Evolutionary conservation across 306 rosid genomes (phyloP).

Genomic region (Nissolia schottii): DNA sequence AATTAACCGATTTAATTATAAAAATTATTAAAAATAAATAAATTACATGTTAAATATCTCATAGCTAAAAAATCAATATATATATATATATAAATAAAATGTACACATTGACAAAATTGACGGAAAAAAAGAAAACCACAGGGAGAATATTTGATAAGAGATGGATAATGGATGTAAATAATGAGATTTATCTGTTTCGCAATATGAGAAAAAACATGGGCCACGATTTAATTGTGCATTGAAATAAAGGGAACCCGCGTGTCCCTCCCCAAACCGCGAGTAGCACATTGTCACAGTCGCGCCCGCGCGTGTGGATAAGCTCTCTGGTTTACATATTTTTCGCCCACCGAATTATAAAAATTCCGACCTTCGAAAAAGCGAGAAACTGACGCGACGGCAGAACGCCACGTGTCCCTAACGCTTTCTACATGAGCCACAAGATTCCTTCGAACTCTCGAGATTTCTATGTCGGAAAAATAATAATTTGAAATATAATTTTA

Average conservation of each 20-base stretch:
- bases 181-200: conserved; percentile 1
- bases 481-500: not conserved
- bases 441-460: conserved; percentile 43
- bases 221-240: conserved; percentile 8
- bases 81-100: not conserved
- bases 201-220: not conserved
- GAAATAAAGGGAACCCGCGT: not conserved
- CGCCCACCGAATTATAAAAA: conserved; percentile 13
- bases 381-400: not conserved
- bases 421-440: conserved; percentile 53
- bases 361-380: not conserved
- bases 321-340: not conserved
- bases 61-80: no score
- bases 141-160: not conserved
- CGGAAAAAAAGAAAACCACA: not conserved
- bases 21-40: no score
- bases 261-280: not conserved
- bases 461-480: conserved; percentile 21
- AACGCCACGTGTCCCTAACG: conserved; percentile 27
- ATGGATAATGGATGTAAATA: not conserved
- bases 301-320: conserved; percentile 15
- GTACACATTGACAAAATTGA: not conserved
- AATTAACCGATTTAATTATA: no score
- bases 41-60: no score
- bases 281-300: not conserved